Base-by-base conservation (phyloP, 176 grass and related monocot genomes). In the Eragrostis nindensis region DNA sequence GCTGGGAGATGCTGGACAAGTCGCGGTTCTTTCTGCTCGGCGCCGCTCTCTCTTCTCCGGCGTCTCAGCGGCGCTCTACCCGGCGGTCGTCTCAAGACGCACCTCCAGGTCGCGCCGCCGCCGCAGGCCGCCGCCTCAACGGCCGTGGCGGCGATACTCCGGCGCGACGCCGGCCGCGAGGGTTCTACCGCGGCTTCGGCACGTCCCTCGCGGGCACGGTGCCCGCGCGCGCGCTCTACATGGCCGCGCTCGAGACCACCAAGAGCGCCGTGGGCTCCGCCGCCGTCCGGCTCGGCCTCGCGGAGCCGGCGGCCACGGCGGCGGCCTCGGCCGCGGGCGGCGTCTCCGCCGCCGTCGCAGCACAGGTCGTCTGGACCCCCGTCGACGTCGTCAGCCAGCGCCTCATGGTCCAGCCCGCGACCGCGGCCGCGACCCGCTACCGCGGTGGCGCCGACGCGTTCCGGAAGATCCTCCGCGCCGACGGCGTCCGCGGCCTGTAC, bases 1-100 rank as follows among this genome's bases (percentile, higher is more conserved):
- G 89, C 90, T 98, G 96, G 96, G 96, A 98, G 96, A 98, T 95
- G 92, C 92, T 98, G 0, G 96, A 98, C 83, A 98, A 98, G 86
- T 98, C 90, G n/a, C 82, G 96, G 5, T 98, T 98, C 86, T 98
- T 98, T 67, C 80, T 95, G 42, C 90, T 93, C 0, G 96, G 96
- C 36, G 92, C 96, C 0, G 92, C n/a, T n/a, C 72, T 10, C 92
- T 98, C 45, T 98, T 98, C 88, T 95, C 96, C 12, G 96, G 90
- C 22, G 96, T 98, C 21, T 95, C 96, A 3, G 92, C 90, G 5
- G 88, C 88, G 66, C 87, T 98, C 42, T 98, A 98, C 83, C 96
- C 96, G 10, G 96, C 96, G 39, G 92, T 95, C 27, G 92, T 25
- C 74, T 98, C 21, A 98, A 98, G 89, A 98, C 96, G 39, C 90